Base-by-base conservation (phyloP, 1,284 basidiomycete genomes). In the Ganoderma boninense region DNA sequence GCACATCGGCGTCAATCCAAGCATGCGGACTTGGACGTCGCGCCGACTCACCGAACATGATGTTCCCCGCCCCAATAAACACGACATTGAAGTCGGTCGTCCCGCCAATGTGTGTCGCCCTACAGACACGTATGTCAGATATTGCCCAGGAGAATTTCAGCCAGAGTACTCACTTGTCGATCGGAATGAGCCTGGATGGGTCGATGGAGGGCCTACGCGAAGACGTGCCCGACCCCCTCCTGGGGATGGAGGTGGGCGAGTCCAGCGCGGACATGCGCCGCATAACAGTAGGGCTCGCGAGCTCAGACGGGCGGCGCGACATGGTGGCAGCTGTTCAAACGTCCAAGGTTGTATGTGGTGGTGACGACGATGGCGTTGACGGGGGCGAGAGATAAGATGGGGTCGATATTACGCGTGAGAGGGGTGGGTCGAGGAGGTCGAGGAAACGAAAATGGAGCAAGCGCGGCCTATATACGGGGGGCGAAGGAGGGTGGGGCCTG, bases 21-120 rank as follows among this genome's bases (percentile, higher is more conserved):
- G 42, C n/a, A 26, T 57, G 35, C 42, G n/a, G 69, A n/a, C 26
- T n/a, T 23, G 44, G 44, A 10, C 32, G 46, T 40, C 18, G 29
- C n/a, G 62, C 11, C 49, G 43, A 76, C 87, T 64, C 67, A 92
- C 95, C 95, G 79, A 96, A 97, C 95, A 97, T 96, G 84, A 97
- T 96, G 82, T 97, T 97, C 64, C 96, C 96, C 42, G 96, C 96
- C 66, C 96, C 96, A 76, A 97, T 87, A 82, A 96, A 96, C 79
- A 97, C 90, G 70, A 98, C 90, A 80, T 97, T 97, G 86, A 97
- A 97, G 78, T 92, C 86, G 75, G 91, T 88, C 59, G 84, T 81
- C 11, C 90, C 91, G 64, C 84, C 84, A 65, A 90, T 79, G 68
- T 89, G 88, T 66, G 82, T 83, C 32, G 82, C 81, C 80, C 92